These are phyloP conservation scores for Suillus ampliporus DNA, from an alignment of 768 basidiomycete genomes.

Conservation along the genomic window DNA sequence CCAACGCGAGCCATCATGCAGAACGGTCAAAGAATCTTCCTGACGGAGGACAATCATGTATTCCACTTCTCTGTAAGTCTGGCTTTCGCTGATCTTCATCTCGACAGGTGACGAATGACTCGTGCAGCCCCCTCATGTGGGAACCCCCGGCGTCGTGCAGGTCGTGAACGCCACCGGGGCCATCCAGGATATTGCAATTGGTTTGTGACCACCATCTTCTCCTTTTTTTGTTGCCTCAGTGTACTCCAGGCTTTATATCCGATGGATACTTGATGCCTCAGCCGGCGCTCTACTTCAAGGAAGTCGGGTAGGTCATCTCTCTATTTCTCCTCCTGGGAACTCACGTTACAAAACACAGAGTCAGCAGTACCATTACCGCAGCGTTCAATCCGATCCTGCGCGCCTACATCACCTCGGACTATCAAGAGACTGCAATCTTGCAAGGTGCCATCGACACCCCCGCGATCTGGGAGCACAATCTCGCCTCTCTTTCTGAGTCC, in stretches of 20 bases:
- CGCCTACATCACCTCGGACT: constrained; percentile 6
- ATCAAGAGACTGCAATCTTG: constrained; percentile 1
- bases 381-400: background rate
- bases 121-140: background rate
- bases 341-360: background rate
- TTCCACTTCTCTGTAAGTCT: background rate
- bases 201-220: background rate
- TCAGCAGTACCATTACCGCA: background rate
- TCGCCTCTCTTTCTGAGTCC: background rate
- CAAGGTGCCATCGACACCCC: background rate
- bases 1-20: background rate
- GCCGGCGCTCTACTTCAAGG: background rate
- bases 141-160: background rate
- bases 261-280: background rate
- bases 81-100: background rate
- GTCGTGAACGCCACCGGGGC: background rate
- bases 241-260: background rate
- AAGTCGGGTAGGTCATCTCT: background rate
- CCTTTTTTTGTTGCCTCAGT: background rate
- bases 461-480: background rate
- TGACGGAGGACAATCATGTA: background rate
- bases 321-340: background rate
- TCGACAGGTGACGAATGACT: background rate
- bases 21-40: background rate
- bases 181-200: background rate